A percentile compares a stretch with the other conserved stretches of the same genome.
These are phyloP conservation scores for Saturnispora kantuleensis DNA, from an alignment of 805 yeast genomes.

Conservation along the genomic window DNA sequence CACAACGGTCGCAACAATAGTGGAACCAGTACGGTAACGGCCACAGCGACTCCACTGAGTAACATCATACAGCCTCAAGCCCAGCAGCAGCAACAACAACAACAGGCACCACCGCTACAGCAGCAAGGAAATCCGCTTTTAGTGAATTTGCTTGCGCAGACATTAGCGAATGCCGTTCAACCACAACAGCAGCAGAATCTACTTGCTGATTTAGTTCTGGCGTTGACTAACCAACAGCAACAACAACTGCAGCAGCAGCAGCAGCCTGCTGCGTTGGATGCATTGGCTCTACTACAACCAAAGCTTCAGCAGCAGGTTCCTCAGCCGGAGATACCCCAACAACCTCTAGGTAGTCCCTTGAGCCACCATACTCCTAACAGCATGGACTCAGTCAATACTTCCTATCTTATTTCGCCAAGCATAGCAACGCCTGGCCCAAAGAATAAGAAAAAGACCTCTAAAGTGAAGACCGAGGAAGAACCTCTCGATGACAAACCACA, in stretches of 20 bases:
- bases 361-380: not conserved
- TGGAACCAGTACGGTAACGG: constrained; percentile 3
- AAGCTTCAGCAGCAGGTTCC: not conserved
- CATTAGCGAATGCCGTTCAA: constrained; percentile 9
- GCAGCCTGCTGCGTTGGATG: constrained; percentile 1
- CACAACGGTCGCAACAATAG: constrained; percentile 5
- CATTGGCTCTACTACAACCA: constrained; percentile 2
- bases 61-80: not conserved
- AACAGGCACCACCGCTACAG: not conserved
- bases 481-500: not conserved
- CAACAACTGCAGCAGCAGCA: constrained; percentile 2
- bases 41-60: constrained; percentile 1
- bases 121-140: not conserved
- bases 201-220: constrained; percentile 5
- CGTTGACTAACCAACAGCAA: constrained; percentile 5
- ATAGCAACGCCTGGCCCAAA: not conserved
- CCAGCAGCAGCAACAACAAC: constrained; percentile 6
- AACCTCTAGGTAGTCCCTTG: not conserved
- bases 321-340: too few relatives aligned
- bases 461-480: not conserved
- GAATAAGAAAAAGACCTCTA: not conserved
- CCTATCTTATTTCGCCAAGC: too few relatives aligned
- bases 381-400: not conserved
- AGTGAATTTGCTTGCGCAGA: constrained; percentile 10
- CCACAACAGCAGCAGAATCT: constrained; percentile 9